A percentile compares a stretch with the other conserved stretches of the same genome.
Evolutionary conservation across 2,329 filamentous ascomycete species (phyloP).

Genomic region (Fusarium sp.): DNA sequence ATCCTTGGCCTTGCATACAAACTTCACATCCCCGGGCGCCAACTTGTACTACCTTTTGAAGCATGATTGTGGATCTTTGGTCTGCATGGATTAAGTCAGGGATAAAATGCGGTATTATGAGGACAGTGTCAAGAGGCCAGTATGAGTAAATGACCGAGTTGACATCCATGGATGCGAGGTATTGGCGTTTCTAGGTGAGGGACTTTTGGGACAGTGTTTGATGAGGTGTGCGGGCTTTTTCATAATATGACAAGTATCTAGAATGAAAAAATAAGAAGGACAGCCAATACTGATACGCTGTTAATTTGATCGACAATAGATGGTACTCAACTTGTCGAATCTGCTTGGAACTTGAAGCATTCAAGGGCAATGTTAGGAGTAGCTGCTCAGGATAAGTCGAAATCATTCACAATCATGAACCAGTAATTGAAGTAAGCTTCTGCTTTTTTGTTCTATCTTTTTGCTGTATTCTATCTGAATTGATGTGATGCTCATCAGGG

Average conservation of each 20-base stretch:
- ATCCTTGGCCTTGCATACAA: background rate
- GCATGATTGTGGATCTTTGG: background rate
- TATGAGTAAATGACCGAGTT: background rate
- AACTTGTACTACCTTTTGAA: background rate
- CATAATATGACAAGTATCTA: background rate
- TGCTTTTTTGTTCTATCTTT: slow-evolving; percentile 25
- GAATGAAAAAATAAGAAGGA: background rate
- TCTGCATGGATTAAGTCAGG: background rate
- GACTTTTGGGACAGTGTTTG: slow-evolving; percentile 1
- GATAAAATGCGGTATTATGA: background rate
- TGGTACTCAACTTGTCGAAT: background rate
- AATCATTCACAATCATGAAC: background rate
- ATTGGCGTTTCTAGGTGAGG: background rate
- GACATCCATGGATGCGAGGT: background rate
- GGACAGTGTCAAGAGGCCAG: background rate
- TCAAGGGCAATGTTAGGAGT: background rate
- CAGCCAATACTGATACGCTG: background rate
- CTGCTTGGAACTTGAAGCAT: background rate
- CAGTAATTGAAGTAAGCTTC: slow-evolving; percentile 4
- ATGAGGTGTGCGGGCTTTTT: slow-evolving; percentile 6
- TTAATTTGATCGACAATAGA: background rate
- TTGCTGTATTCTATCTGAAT: slow-evolving; percentile 27
- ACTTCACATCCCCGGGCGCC: background rate
- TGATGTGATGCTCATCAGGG: slow-evolving; percentile 49
- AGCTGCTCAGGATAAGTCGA: background rate